Evolutionary conservation across 2,329 filamentous ascomycete species (phyloP), one percentile per base, ranked within the genome.

Genomic region (Tolypocladium amazonense): DNA sequence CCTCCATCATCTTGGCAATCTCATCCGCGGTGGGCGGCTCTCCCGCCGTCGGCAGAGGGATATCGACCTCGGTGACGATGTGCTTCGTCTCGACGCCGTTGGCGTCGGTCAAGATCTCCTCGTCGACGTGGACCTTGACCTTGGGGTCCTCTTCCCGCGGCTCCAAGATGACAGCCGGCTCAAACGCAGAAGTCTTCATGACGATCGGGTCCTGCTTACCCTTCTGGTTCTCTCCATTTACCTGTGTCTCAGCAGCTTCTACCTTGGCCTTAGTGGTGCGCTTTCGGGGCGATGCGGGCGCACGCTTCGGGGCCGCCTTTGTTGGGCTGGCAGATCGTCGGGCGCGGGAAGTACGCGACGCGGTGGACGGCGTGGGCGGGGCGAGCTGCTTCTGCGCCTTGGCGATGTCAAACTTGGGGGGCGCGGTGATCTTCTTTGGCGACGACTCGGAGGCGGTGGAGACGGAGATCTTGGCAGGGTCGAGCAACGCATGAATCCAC

Each of bases 401-500:
- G 61, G 81, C 76, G 37, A 86, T 64, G 58, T 89, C 86, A 69
- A 89, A 96, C 66, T 86, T 88, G 27, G 94, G 94, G 54, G 94
- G 94, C 30, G 90, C 86, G 20, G 83, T 76, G 65, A 97, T 96
- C 62, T 81, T 84, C 76, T 90, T 92, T 64, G 86, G 82, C 59
- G 90, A 83, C 64, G 87, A 88, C 64, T 85, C 84, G 33, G 83
- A 79, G 58, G 80, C 81, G 69, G 83, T 83, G 55, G 79, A 76
- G 35, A 79, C 71, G 52, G 77, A 71, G 62, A 97, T 96, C 35
- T 92, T 88, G 63, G 88, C 79, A n/a, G 91, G 86, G 71, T 97
- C 93, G 56, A 99, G 82, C 23, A 99, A 82, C n/a, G 94, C 94
- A 60, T 85, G 85, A 66, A 99, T 90, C 94, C 94, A 99, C 53